Percentiles rank a stretch among this genome's conserved stretches.
These are phyloP conservation scores for Acephala macrosclerotiorum DNA, from an alignment of 2,329 filamentous ascomycete genomes.

Conservation along the genomic window DNA sequence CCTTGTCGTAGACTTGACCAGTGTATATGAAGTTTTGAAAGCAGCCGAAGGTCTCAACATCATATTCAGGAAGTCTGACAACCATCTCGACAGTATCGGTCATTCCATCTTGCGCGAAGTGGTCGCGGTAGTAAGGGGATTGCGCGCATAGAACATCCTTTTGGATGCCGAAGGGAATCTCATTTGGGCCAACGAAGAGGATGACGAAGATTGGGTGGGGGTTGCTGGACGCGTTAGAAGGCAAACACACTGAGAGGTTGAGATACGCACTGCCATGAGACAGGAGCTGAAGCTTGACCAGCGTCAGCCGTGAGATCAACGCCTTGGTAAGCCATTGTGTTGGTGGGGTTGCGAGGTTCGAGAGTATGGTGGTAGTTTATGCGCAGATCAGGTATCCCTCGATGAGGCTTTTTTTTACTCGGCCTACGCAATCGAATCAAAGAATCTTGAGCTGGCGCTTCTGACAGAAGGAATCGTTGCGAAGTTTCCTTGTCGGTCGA, in stretches of 20 bases:
- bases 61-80: slow-evolving; percentile 38
- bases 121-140: slow-evolving; percentile 40
- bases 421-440: not conserved
- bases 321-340: slow-evolving; percentile 30
- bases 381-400: not conserved
- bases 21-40: slow-evolving; percentile 43
- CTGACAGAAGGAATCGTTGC: not conserved
- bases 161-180: slow-evolving; percentile 42
- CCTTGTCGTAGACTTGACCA: slow-evolving; percentile 39
- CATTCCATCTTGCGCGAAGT: slow-evolving; percentile 31
- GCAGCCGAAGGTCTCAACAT: slow-evolving; percentile 39
- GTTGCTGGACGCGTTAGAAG: slow-evolving; percentile 30
- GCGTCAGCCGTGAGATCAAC: slow-evolving; percentile 37
- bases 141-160: slow-evolving; percentile 41
- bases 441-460: not conserved
- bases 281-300: slow-evolving; percentile 29
- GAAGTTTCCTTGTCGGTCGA: not conserved
- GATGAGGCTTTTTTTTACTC: not conserved
- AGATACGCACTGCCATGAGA: slow-evolving; percentile 42
- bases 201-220: slow-evolving; percentile 42
- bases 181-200: slow-evolving; percentile 39
- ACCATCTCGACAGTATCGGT: slow-evolving; percentile 35
- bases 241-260: not conserved
- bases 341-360: not conserved
- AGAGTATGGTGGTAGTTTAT: not conserved